Evolutionary conservation across 768 basidiomycete genomes (phyloP).

Genomic region (Tulasnella sp.): DNA sequence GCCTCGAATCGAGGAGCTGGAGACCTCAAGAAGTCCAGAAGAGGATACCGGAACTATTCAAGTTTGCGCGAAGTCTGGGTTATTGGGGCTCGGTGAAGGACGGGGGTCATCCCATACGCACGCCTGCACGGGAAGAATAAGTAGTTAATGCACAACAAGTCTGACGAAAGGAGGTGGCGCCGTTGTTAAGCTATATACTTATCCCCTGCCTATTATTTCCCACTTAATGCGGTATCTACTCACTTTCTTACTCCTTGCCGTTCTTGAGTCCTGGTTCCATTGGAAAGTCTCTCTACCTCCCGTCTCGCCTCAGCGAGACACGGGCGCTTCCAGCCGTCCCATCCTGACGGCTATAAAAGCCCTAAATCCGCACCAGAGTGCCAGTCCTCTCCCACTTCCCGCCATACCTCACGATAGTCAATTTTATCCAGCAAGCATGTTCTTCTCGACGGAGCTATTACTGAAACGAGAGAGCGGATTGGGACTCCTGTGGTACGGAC

Average conservation of each 20-base stretch:
- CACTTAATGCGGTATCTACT: not conserved
- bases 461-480: conserved; percentile 81
- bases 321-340: not conserved
- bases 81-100: not conserved
- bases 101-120: not conserved
- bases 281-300: not conserved
- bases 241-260: not conserved
- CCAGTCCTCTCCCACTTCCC: not conserved
- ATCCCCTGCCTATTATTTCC: not conserved
- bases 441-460: conserved; percentile 79
- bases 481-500: conserved; percentile 71
- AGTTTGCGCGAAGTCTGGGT: not conserved
- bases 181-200: not conserved
- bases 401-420: not conserved
- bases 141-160: not conserved
- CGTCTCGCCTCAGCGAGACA: not conserved
- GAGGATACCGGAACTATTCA: not conserved
- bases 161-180: not conserved
- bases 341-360: not conserved
- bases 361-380: not conserved
- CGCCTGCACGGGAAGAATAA: not conserved
- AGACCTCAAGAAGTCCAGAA: not conserved
- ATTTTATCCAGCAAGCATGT: conserved; percentile 49
- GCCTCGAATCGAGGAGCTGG: not conserved
- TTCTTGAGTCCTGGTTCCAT: not conserved